Evolutionary conservation across 2,329 filamentous ascomycete species (phyloP).

Genomic region (Exophiala phaeomuriformis): DNA sequence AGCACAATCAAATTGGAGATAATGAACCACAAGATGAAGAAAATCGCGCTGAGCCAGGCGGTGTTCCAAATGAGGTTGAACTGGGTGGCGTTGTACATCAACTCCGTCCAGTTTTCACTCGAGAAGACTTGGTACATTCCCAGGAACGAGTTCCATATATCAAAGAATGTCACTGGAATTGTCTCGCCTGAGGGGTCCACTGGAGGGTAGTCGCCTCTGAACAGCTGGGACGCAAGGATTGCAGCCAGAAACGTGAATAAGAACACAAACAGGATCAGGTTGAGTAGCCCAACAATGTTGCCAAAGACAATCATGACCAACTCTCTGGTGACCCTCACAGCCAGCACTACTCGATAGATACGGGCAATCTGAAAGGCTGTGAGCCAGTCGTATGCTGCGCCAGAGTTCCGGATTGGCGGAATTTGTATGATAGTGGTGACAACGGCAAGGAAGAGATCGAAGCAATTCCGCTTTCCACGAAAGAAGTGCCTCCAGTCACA

Average conservation of each 20-base stretch:
- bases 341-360: constrained; percentile 84
- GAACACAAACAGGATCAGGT: constrained; percentile 93
- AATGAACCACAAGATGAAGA: constrained; percentile 93
- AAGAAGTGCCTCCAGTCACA: constrained; percentile 78
- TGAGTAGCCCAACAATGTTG: constrained; percentile 84
- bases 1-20: constrained; percentile 89
- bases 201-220: constrained; percentile 72
- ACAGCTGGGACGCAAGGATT: constrained; percentile 87
- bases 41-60: constrained; percentile 87
- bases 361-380: constrained; percentile 89
- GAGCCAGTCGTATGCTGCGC: constrained; percentile 73
- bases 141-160: constrained; percentile 91
- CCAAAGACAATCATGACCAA: constrained; percentile 81
- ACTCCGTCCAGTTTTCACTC: constrained; percentile 88
- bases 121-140: constrained; percentile 97
- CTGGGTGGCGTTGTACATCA: constrained; percentile 74
- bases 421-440: constrained; percentile 79
- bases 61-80: constrained; percentile 60
- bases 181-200: constrained; percentile 54
- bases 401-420: constrained; percentile 66
- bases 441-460: constrained; percentile 73
- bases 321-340: constrained; percentile 76
- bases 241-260: constrained; percentile 88
- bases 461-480: constrained; percentile 62
- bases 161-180: constrained; percentile 69